phyloP scores from a whole-genome alignment of 2,329 filamentous ascomycete genomes.

The Podosphaera xanthii region DNA sequence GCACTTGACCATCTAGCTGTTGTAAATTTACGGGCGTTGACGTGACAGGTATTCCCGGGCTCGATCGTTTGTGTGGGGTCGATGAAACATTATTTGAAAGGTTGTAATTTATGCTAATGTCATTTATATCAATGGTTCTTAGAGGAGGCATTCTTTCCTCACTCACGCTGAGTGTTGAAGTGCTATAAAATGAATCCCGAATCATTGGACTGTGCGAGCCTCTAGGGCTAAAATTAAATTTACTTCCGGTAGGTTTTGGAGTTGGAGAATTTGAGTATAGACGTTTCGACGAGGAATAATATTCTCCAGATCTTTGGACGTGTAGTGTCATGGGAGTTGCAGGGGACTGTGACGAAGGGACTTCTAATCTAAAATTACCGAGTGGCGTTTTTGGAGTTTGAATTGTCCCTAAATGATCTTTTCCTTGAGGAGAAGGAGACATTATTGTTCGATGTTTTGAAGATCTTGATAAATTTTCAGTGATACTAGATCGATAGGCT shows the following conservation, averaged over 20 bases:
- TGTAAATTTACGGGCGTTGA: conserved; percentile 8
- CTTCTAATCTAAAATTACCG: conserved; percentile 8
- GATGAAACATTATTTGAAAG: conserved; percentile 4
- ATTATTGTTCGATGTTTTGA: neutral
- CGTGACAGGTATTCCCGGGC: conserved; percentile 13
- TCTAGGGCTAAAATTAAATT: conserved; percentile 3
- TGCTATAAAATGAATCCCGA: conserved; percentile 11
- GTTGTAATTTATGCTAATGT: conserved; percentile 7
- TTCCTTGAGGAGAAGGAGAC: neutral
- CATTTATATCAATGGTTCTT: conserved; percentile 12
- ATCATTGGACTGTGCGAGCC: conserved; percentile 10
- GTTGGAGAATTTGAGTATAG: conserved; percentile 9
- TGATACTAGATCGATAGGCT: neutral
- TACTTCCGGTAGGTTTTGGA: conserved; percentile 7
- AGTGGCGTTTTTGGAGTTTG: conserved; percentile 12
- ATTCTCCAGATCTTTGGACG: conserved; percentile 5
- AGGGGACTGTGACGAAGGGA: conserved; percentile 17
- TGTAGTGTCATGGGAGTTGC: conserved; percentile 12
- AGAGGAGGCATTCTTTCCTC: conserved; percentile 8
- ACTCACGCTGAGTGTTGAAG: conserved; percentile 1
- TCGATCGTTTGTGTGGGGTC: conserved; percentile 10
- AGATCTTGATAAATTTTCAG: neutral
- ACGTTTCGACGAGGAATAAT: conserved; percentile 8
- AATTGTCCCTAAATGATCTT: conserved; percentile 4
- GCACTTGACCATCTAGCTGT: neutral